These are phyloP conservation scores for Daldinia vernicosa DNA, from an alignment of 495 filamentous ascomycete species.

Conservation along the genomic window DNA sequence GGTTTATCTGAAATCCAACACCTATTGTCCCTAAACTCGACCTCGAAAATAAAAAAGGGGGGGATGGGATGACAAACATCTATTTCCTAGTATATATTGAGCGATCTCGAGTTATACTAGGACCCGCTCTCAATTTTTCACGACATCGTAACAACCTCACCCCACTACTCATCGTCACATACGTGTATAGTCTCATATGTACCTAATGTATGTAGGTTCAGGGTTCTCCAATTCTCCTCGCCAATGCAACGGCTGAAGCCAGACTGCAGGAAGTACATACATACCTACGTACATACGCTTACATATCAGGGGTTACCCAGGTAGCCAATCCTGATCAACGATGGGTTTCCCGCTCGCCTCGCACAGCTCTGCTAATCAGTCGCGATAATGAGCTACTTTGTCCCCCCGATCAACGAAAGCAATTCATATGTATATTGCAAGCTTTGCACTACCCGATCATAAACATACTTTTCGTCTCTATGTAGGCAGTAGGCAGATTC, in stretches of 20 bases:
- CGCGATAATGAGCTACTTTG: conserved; percentile 6
- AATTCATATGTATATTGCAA: conserved; percentile 35
- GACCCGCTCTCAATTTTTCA: conserved; percentile 28
- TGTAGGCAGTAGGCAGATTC: not conserved
- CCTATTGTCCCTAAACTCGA: conserved; percentile 7
- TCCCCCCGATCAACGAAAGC: conserved; percentile 34
- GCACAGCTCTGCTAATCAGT: conserved; percentile 21
- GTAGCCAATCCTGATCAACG: conserved; percentile 29
- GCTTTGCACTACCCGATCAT: conserved; percentile 14
- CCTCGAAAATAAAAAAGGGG: conserved; percentile 21
- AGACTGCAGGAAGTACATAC: conserved; percentile 28
- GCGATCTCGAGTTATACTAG: conserved; percentile 31
- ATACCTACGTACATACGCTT: conserved; percentile 23
- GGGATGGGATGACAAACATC: conserved; percentile 24
- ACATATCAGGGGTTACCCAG: conserved; percentile 15
- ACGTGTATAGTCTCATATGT: not conserved
- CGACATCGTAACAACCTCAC: conserved; percentile 34
- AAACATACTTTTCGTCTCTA: conserved; percentile 17
- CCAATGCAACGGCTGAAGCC: conserved; percentile 35
- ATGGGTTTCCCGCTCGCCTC: conserved; percentile 25
- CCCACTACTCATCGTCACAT: conserved; percentile 38
- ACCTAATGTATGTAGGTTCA: not conserved
- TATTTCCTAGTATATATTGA: conserved; percentile 29
- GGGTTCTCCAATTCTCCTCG: conserved; percentile 28
- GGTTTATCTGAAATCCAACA: not conserved